These are phyloP conservation scores for Singerocomus rubriflavus DNA, from an alignment of 1,284 basidiomycete species.

Conservation along the genomic window DNA sequence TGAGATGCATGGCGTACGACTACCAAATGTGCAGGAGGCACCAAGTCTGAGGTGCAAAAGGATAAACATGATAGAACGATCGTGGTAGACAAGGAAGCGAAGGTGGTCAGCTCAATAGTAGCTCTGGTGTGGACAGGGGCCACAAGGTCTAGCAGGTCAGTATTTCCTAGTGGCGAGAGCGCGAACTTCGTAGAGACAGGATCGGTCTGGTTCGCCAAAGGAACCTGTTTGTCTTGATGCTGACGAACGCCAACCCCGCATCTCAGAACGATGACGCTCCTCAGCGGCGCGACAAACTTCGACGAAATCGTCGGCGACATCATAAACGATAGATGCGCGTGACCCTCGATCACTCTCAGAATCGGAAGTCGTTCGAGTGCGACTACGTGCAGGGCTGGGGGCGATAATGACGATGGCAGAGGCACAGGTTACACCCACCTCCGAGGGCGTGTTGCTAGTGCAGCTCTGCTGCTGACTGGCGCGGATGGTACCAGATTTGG, in stretches of 20 bases:
- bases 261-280: constrained; percentile 75
- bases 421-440: constrained; percentile 37
- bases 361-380: constrained; percentile 63
- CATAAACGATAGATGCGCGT: constrained; percentile 68
- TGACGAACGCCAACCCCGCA: constrained; percentile 74
- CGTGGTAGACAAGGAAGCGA: not conserved
- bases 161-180: constrained; percentile 78
- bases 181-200: constrained; percentile 73
- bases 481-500: constrained; percentile 75
- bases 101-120: constrained; percentile 3
- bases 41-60: constrained; percentile 20
- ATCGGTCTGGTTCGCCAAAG: constrained; percentile 51
- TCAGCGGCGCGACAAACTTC: constrained; percentile 73
- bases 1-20: constrained; percentile 25
- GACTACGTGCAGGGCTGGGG: constrained; percentile 62
- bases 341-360: constrained; percentile 74
- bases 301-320: constrained; percentile 70
- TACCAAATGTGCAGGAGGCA: constrained; percentile 18
- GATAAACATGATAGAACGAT: constrained; percentile 17
- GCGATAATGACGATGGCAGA: constrained; percentile 40
- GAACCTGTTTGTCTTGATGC: constrained; percentile 40
- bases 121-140: not conserved
- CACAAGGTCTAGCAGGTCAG: constrained; percentile 35
- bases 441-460: constrained; percentile 31
- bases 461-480: constrained; percentile 49